These are phyloP conservation scores for Holtermanniella nyarrowii DNA, from an alignment of 768 basidiomycete genomes.

Conservation along the genomic window DNA sequence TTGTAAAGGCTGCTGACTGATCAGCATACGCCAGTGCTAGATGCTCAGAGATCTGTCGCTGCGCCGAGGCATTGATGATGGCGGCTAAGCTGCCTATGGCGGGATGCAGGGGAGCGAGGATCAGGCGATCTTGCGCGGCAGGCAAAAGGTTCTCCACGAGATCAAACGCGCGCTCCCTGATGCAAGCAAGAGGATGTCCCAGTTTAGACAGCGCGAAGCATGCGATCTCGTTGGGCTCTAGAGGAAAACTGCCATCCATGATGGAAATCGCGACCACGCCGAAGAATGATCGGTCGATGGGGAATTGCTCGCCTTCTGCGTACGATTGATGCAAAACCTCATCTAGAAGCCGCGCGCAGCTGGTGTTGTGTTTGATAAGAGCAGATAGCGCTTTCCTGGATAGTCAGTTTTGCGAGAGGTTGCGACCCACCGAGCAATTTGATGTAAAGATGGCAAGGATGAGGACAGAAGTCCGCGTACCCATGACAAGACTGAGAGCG, in stretches of 20 bases:
- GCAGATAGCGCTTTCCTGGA: constrained; percentile 65
- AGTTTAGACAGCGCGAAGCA: constrained; percentile 77
- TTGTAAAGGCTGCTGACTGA: constrained; percentile 55
- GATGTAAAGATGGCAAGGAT: constrained; percentile 14
- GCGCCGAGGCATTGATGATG: constrained; percentile 68
- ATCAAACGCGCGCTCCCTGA: constrained; percentile 66
- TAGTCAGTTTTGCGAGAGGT: too few species aligned
- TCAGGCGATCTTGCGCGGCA: constrained; percentile 47
- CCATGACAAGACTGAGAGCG: constrained; percentile 34
- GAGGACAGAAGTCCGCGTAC: constrained; percentile 38
- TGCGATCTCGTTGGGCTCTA: constrained; percentile 65
- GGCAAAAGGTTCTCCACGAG: constrained; percentile 65
- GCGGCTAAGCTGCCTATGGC: constrained; percentile 61
- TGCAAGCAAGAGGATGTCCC: constrained; percentile 55
- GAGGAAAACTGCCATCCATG: constrained; percentile 47
- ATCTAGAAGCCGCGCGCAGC: constrained; percentile 51
- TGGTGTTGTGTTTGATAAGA: constrained; percentile 52
- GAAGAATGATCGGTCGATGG: constrained; percentile 51
- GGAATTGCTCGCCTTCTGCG: constrained; percentile 43
- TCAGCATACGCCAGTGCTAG: constrained; percentile 63
- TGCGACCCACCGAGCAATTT: constrained; percentile 5
- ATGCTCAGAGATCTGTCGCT: constrained; percentile 63
- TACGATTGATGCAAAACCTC: constrained; percentile 63
- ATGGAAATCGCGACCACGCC: constrained; percentile 66
- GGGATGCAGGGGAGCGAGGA: constrained; percentile 61